Percentiles rank a stretch among this genome's conserved stretches.
Conservation (phyloP, 2,329 filamentous ascomycete genomes). For the Niveomyces coronatus region DNA sequence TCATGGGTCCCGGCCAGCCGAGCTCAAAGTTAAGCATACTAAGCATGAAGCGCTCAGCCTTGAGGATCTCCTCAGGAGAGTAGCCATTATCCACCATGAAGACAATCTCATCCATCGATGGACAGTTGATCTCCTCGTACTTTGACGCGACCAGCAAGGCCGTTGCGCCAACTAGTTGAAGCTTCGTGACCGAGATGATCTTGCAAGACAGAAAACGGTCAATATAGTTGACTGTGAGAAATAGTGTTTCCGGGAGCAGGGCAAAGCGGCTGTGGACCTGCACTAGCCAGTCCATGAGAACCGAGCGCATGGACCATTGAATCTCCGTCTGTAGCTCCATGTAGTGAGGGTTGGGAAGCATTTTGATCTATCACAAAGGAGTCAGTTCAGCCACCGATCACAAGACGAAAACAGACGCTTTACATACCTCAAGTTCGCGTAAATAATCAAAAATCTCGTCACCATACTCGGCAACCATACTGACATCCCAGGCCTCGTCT, state of each 20-base stretch:
- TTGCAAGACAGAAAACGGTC: slow-evolving; percentile 93
- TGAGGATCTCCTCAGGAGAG: slow-evolving; percentile 81
- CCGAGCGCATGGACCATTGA: slow-evolving; percentile 96
- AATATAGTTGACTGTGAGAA: slow-evolving; percentile 91
- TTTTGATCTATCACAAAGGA: slow-evolving; percentile 48
- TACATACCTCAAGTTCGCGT: slow-evolving; percentile 70
- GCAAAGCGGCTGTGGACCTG: slow-evolving; percentile 91
- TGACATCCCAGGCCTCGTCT: slow-evolving; percentile 86
- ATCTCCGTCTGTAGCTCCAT: slow-evolving; percentile 98
- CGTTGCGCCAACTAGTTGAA: slow-evolving; percentile 92
- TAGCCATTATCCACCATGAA: slow-evolving; percentile 98
- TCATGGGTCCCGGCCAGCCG: slow-evolving; percentile 98
- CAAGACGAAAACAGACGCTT: not conserved
- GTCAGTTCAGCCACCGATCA: slow-evolving; percentile 17
- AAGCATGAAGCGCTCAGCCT: slow-evolving; percentile 96
- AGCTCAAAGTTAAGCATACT: slow-evolving; percentile 93
- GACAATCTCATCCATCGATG: slow-evolving; percentile 87
- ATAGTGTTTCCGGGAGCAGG: slow-evolving; percentile 87
- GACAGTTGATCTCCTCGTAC: slow-evolving; percentile 98
- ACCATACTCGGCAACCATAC: slow-evolving; percentile 94
- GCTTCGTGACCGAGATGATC: slow-evolving; percentile 85
- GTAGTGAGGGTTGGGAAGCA: slow-evolving; percentile 85
- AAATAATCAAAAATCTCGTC: slow-evolving; percentile 95
- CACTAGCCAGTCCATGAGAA: slow-evolving; percentile 96
- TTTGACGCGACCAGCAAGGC: slow-evolving; percentile 94